Evolutionary conservation across 2,329 filamentous ascomycete genomes (phyloP), one percentile per base, ranked within the genome.

Genomic region (Xylariaceae sp.): DNA sequence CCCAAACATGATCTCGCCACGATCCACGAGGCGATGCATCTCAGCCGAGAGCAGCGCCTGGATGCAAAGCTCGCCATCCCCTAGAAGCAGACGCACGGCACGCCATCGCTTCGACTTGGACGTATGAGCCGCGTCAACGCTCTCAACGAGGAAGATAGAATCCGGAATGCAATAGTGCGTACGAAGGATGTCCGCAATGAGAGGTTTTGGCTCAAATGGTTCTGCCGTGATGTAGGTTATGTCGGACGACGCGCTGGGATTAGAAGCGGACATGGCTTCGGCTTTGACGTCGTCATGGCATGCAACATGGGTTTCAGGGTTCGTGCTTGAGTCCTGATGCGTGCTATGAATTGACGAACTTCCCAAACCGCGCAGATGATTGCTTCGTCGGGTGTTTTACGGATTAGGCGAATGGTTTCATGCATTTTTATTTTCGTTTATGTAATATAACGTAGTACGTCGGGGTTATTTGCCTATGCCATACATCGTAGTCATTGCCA

Each of bases 1-100:
- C 1, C 82, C 82, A 9, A 78, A 71, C 3, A 70, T 71, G 42
- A 84, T 65, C n/a, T 77, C 74, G 1, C 75, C 76, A 0, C 67
- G 68, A 47, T 81, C 75, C 7, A 82, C 72, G n/a, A 80, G 75
- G 3, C 75, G 73, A 54, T 83, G 80, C 70, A 80, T 74, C 51
- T 75, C 74, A 1, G 74, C 70, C 5, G 71, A 69, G 48, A 83
- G 67, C 6, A 84, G 68, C 0, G 80, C 80, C 67, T 84, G 81
- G n/a, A 84, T 74, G 63, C 79, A 83, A 2, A 82, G 68, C 64
- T 78, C 73, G 1, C 81, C 80, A 62, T 84, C 82, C 44, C 81
- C 78, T 0, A 84, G 74, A 0, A 83, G 56, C 9, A 84, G 63
- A 1, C 80, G 74, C 0, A 82, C 66, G 1, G 74, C 72, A 37